A percentile compares a stretch with the other conserved stretches of the same genome.
Evolutionary conservation across 257 asterid genomes (phyloP).

Genomic region (Nicotiana undulata): DNA sequence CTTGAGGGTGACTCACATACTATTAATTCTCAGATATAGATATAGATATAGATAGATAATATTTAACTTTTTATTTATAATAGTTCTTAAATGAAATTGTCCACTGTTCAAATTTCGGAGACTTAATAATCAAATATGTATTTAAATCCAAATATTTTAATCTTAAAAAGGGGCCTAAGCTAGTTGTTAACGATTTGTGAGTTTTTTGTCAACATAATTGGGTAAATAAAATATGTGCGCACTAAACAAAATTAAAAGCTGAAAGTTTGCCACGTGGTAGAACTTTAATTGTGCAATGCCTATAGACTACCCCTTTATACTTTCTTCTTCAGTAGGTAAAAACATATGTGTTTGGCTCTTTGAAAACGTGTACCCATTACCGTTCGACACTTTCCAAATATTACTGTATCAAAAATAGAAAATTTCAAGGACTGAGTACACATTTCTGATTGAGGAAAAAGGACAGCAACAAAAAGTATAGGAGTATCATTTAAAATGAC

Average conservation of each 20-base stretch:
- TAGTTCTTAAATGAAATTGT: no score
- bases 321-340: neutral
- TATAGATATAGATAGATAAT: no score
- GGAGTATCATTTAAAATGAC: neutral
- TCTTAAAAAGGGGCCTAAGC: no score
- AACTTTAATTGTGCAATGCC: neutral
- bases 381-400: neutral
- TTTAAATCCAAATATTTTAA: no score
- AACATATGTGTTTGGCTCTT: neutral
- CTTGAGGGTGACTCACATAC: no score
- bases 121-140: no score
- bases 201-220: neutral
- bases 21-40: no score
- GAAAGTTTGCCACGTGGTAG: neutral
- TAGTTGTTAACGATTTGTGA: neutral
- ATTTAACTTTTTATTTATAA: no score
- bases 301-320: neutral
- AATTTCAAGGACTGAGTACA: neutral
- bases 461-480: neutral
- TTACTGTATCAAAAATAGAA: neutral
- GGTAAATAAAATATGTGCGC: neutral
- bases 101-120: no score
- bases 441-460: neutral
- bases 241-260: neutral
- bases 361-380: neutral